Conservation (phyloP, 2,329 filamentous ascomycete species). For the Camillea tinctor region DNA sequence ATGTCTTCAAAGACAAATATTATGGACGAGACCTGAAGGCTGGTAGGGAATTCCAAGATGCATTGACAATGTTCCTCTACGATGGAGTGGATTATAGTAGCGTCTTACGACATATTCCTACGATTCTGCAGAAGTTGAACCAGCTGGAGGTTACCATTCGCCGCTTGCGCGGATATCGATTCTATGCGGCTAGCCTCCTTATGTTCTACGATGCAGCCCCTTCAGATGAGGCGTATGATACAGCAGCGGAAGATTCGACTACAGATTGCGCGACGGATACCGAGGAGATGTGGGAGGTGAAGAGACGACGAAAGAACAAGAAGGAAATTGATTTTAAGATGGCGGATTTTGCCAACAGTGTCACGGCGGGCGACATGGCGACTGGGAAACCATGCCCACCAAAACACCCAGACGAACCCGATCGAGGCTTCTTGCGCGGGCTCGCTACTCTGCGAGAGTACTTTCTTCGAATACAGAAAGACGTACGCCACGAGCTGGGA, state of each 20-base stretch:
- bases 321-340: slow-evolving; percentile 88
- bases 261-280: slow-evolving; percentile 59
- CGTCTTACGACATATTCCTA: slow-evolving; percentile 82
- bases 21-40: slow-evolving; percentile 86
- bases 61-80: slow-evolving; percentile 85
- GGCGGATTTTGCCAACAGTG: slow-evolving; percentile 96
- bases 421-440: slow-evolving; percentile 86
- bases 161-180: slow-evolving; percentile 78
- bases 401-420: slow-evolving; percentile 73
- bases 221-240: slow-evolving; percentile 52
- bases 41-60: slow-evolving; percentile 83
- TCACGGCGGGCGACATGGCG: slow-evolving; percentile 78
- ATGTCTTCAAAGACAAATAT: slow-evolving; percentile 98
- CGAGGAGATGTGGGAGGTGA: slow-evolving; percentile 45
- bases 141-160: slow-evolving; percentile 81
- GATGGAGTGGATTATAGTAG: slow-evolving; percentile 81
- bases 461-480: slow-evolving; percentile 82
- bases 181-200: slow-evolving; percentile 91
- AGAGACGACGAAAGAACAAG: slow-evolving; percentile 47
- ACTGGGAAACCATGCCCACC: slow-evolving; percentile 72
- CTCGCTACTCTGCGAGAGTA: slow-evolving; percentile 76
- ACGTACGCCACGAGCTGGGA: slow-evolving; percentile 59
- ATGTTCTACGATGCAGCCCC: slow-evolving; percentile 94
- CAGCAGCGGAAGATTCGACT: slow-evolving; percentile 54
- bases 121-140: slow-evolving; percentile 79